These are phyloP conservation scores for Phlyctochytrium arcticum DNA, from an alignment of 192 early-diverging fungal species.

Conservation along the genomic window DNA sequence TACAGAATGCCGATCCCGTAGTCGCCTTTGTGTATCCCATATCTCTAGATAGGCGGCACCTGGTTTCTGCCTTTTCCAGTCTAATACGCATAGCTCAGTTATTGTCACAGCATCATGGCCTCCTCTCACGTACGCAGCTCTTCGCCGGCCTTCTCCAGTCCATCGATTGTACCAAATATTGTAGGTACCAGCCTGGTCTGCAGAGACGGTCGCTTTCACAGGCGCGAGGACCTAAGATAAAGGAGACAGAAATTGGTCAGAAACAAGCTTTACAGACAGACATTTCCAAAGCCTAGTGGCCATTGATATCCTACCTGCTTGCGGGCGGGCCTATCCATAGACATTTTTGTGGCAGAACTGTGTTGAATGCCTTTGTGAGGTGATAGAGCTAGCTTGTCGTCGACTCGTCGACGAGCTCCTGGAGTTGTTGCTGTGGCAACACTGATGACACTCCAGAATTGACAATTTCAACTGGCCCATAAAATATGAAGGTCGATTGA, in stretches of 20 bases:
- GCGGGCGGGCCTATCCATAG: slow-evolving; percentile 33
- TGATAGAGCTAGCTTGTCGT: too few relatives aligned
- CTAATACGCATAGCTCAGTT: not conserved
- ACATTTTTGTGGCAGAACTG: too few relatives aligned
- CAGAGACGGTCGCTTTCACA: slow-evolving; percentile 18
- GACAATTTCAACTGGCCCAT: not conserved
- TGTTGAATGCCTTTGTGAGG: too few relatives aligned
- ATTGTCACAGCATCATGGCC: not conserved
- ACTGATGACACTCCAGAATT: too few relatives aligned
- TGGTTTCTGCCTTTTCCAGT: slow-evolving; percentile 53
- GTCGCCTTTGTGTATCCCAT: slow-evolving; percentile 64
- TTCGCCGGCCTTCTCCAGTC: slow-evolving; percentile 42
- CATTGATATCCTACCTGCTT: slow-evolving; percentile 17
- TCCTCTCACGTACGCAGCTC: slow-evolving; percentile 22
- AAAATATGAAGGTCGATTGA: too few relatives aligned
- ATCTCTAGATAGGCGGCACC: slow-evolving; percentile 63
- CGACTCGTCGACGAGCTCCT: too few relatives aligned
- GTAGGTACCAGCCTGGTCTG: slow-evolving; percentile 47
- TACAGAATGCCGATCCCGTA: slow-evolving; percentile 66
- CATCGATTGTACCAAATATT: slow-evolving; percentile 70
- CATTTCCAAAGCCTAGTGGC: not conserved
- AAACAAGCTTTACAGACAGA: not conserved
- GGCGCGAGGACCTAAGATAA: not conserved
- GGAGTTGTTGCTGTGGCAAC: too few relatives aligned
- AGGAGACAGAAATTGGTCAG: not conserved